phyloP scores from a whole-genome alignment of 805 yeast genomes.

The Dipodascus geniculatus region DNA sequence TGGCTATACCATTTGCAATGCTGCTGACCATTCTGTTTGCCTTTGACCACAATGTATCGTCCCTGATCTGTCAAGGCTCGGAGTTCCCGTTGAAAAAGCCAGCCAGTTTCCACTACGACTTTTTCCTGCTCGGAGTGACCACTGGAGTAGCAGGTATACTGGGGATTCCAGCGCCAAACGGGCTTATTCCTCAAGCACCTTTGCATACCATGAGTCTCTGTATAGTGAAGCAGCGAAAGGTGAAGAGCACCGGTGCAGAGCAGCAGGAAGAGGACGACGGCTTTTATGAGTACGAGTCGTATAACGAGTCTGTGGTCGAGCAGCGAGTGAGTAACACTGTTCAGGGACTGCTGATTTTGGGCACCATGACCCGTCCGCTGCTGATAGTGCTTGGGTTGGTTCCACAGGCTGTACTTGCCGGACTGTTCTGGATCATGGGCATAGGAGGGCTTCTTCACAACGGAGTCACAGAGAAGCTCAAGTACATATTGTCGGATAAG shows the following conservation, averaged over 20 bases:
- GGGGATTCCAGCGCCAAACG: constrained; percentile 95
- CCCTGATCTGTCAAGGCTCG: constrained; percentile 81
- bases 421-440: constrained; percentile 90
- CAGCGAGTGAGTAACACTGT: constrained; percentile 75
- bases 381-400: constrained; percentile 67
- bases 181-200: constrained; percentile 95
- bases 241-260: constrained; percentile 16
- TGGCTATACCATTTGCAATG: constrained; percentile 89
- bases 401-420: constrained; percentile 90
- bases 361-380: constrained; percentile 83
- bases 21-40: constrained; percentile 75
- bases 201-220: constrained; percentile 73
- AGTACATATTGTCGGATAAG: constrained; percentile 52
- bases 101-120: constrained; percentile 87
- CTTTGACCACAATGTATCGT: constrained; percentile 91
- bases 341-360: constrained; percentile 77
- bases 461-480: constrained; percentile 47
- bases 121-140: constrained; percentile 68
- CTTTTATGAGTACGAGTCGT: constrained; percentile 5
- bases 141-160: constrained; percentile 80
- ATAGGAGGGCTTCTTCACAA: constrained; percentile 62
- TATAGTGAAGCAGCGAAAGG: constrained; percentile 29
- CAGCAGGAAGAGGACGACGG: constrained; percentile 5
- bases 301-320: constrained; percentile 58
- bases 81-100: constrained; percentile 78